Percentiles rank a stretch among this genome's conserved stretches.
Conservation (phyloP, 73 alveolate species). For the Paramecium tetraurelia region DNA sequence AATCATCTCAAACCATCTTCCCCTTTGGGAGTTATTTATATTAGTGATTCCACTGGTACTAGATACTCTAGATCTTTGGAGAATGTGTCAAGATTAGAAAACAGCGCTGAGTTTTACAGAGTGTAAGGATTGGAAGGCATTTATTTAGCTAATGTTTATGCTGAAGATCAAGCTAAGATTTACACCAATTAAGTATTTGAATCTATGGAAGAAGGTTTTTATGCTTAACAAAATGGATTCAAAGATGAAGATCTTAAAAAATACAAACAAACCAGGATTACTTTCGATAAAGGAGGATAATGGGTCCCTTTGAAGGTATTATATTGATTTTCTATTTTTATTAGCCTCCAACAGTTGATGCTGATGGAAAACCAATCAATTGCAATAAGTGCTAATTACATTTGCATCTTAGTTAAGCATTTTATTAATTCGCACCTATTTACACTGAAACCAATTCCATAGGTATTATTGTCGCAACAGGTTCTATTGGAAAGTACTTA, state of each 20-base stretch:
- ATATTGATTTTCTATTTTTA: not conserved
- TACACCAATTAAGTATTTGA: slow-evolving; percentile 1
- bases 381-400: slow-evolving; percentile 85
- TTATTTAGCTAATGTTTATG: slow-evolving; percentile 62
- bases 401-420: slow-evolving; percentile 74
- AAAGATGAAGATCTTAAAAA: slow-evolving; percentile 59
- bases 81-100: slow-evolving; percentile 73
- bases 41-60: slow-evolving; percentile 84
- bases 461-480: slow-evolving; percentile 86
- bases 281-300: slow-evolving; percentile 94
- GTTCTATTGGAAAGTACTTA: slow-evolving; percentile 88
- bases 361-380: slow-evolving; percentile 67
- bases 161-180: slow-evolving; percentile 40
- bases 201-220: not conserved
- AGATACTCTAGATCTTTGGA: slow-evolving; percentile 77
- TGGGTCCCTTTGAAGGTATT: slow-evolving; percentile 76
- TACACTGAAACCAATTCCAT: slow-evolving; percentile 75
- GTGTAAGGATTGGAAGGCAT: slow-evolving; percentile 65
- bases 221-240: slow-evolving; percentile 20
- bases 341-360: slow-evolving; percentile 71
- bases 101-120: slow-evolving; percentile 69
- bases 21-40: slow-evolving; percentile 79
- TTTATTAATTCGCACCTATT: slow-evolving; percentile 71
- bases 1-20: slow-evolving; percentile 67
- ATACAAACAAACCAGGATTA: slow-evolving; percentile 77